A percentile compares a stretch with the other conserved stretches of the same genome.
Evolutionary conservation across 2,329 filamentous ascomycete species (phyloP).

Genomic region (Hypoxylon sp.): DNA sequence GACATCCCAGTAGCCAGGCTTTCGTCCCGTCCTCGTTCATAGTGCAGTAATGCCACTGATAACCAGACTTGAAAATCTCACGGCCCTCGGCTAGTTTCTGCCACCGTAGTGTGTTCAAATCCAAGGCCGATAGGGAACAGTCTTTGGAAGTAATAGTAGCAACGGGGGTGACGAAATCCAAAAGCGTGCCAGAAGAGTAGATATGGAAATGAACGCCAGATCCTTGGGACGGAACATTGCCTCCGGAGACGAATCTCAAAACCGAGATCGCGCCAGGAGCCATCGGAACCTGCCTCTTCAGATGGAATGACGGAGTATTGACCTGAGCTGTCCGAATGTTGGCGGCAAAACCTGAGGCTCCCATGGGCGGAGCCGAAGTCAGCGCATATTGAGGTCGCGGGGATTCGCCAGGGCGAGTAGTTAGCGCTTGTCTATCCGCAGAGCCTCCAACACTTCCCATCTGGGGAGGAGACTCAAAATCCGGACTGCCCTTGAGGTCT

Average conservation of each 20-base stretch:
- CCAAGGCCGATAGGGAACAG: slow-evolving; percentile 90
- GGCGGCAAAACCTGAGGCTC: slow-evolving; percentile 75
- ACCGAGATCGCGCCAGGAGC: slow-evolving; percentile 92
- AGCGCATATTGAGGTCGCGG: slow-evolving; percentile 68
- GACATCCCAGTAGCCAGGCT: slow-evolving; percentile 95
- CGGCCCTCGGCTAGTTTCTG: slow-evolving; percentile 94
- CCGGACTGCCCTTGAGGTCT: slow-evolving; percentile 90
- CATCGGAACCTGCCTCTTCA: slow-evolving; percentile 82
- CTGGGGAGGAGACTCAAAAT: slow-evolving; percentile 80
- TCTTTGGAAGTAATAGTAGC: slow-evolving; percentile 88
- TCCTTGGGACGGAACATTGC: slow-evolving; percentile 87
- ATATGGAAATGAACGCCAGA: slow-evolving; percentile 96
- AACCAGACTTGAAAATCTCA: slow-evolving; percentile 92
- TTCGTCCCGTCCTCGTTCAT: slow-evolving; percentile 96
- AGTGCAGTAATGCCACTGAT: slow-evolving; percentile 98
- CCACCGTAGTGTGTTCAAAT: slow-evolving; percentile 90
- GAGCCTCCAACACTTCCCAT: slow-evolving; percentile 58
- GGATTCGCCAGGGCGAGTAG: slow-evolving; percentile 63
- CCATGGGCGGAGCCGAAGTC: slow-evolving; percentile 65
- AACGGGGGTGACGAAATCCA: slow-evolving; percentile 95
- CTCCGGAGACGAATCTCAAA: slow-evolving; percentile 89
- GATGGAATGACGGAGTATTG: slow-evolving; percentile 75
- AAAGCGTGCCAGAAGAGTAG: slow-evolving; percentile 90
- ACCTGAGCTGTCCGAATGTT: slow-evolving; percentile 78
- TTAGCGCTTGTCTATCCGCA: slow-evolving; percentile 63